Evolutionary conservation across 106 monocot genomes (phyloP).

Genomic region (Dioscorea zingiberensis): DNA sequence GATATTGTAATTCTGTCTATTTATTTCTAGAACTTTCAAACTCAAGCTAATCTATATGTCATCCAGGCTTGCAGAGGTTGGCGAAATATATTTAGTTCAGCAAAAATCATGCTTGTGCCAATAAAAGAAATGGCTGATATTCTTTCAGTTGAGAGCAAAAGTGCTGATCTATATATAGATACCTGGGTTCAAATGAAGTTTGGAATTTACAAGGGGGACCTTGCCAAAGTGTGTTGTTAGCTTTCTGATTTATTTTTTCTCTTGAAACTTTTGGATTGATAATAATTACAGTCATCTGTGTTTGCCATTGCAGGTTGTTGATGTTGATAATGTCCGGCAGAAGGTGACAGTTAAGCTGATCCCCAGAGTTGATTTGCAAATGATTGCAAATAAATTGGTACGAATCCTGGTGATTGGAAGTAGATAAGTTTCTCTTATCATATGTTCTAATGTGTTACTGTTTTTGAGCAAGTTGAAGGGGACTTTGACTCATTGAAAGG

Average conservation of each 20-base stretch:
- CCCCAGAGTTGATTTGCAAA: no score
- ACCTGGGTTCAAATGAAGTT: conserved; percentile 98
- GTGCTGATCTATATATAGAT: conserved; percentile 72
- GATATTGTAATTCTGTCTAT: conserved; percentile 1
- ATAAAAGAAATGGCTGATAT: no score
- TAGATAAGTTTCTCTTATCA: no score
- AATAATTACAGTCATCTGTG: no score
- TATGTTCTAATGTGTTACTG: not conserved
- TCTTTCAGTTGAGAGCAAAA: conserved; percentile 97
- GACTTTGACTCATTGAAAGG: conserved; percentile 91
- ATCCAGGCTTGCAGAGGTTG: conserved; percentile 88
- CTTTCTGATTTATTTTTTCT: not conserved
- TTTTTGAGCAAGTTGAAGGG: conserved; percentile 95
- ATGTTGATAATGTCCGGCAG: no score
- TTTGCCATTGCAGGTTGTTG: conserved; percentile 60
- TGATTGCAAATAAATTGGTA: conserved; percentile 93
- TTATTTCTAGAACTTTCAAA: not conserved
- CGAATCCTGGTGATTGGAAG: not conserved
- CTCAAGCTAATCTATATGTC: not conserved
- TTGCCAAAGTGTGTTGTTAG: conserved; percentile 64
- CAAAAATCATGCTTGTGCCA: conserved; percentile 79
- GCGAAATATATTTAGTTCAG: conserved; percentile 65
- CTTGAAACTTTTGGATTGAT: not conserved
- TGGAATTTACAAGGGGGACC: conserved; percentile 95
- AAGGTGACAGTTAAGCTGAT: no score